Base-by-base conservation (phyloP, 352 stramenopile species). In the Pythium brachiatum region DNA sequence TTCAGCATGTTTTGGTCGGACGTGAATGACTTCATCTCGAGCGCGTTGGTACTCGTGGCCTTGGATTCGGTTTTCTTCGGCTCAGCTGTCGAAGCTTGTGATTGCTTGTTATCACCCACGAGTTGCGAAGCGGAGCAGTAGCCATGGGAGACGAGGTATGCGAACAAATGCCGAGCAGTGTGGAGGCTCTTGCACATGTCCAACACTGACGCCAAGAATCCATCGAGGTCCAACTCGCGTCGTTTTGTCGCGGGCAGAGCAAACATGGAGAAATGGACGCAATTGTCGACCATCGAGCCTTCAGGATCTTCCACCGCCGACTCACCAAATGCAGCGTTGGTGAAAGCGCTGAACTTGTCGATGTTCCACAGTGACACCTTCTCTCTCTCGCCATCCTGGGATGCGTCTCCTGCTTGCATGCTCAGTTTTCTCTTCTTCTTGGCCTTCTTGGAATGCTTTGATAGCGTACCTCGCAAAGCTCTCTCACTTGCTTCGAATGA, bases 1-100 rank as follows among this genome's bases (percentile, higher is more conserved):
- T 88, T 90, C 21, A 94, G 68, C 48, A 94, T 74, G 62, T 88
- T 92, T 26, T 90, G 77, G 36, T 94, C 85, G 5, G 81, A 66
- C 44, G 77, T 54, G 48, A 92, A 92, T 15, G 54, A 34, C 41
- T 57, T 54, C 54, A 72, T 57, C 7, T 34, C 41, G 21, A 55
- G 18, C n/a, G 20, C 18, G 2, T 47, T 27, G 39, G 6, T 38
- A 2, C 20, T 20, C 1, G 11, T 20, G 7, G 5, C 20, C 44
- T 52, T 52, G 44, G 9, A 7, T 2, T n/a, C n/a, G 9, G 39
- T 9, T 11, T 47, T 47, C n/a, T 47, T 3, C 18, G 7, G n/a
- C 39, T 26, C 18, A 2, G 39, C 9, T 27, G 20, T 47, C 16
- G 20, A 20, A 26, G 6, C 39, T n/a, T 16, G 26, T 13, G 39